Conservation (phyloP, 2,329 filamentous ascomycete species). For the Cladophialophora immunda region DNA sequence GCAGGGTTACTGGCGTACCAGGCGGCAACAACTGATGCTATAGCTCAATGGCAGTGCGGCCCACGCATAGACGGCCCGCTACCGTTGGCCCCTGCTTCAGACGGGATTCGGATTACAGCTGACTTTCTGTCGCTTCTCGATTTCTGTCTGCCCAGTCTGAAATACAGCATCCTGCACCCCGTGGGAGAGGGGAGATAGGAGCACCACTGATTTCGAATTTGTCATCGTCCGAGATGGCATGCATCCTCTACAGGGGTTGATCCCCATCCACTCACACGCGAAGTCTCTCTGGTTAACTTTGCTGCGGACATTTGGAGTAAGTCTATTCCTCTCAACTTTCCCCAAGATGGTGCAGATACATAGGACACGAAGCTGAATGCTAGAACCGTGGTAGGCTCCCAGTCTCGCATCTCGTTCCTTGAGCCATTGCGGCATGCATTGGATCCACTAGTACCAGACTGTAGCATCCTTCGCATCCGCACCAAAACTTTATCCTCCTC, state of each 20-base stretch:
- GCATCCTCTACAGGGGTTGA: not conserved
- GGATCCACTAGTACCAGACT: conserved; percentile 8
- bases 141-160: not conserved
- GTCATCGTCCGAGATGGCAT: not conserved
- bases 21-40: not conserved
- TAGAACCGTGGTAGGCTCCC: not conserved
- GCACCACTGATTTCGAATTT: not conserved
- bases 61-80: conserved; percentile 22
- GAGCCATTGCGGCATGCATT: not conserved
- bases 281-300: not conserved
- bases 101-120: not conserved
- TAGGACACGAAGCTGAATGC: not conserved
- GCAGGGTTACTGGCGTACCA: not conserved
- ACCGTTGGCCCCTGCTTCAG: conserved; percentile 13
- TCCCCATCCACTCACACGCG: not conserved
- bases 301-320: not conserved
- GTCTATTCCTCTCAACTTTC: not conserved
- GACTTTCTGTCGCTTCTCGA: not conserved
- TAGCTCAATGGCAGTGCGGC: not conserved
- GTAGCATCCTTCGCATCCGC: conserved; percentile 13
- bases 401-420: not conserved
- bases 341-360: not conserved
- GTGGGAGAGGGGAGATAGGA: not conserved
- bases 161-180: not conserved
- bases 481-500: conserved; percentile 10